Evolutionary conservation across 192 early-diverging fungal species (phyloP).

Genomic region (Mortierella alpina): DNA sequence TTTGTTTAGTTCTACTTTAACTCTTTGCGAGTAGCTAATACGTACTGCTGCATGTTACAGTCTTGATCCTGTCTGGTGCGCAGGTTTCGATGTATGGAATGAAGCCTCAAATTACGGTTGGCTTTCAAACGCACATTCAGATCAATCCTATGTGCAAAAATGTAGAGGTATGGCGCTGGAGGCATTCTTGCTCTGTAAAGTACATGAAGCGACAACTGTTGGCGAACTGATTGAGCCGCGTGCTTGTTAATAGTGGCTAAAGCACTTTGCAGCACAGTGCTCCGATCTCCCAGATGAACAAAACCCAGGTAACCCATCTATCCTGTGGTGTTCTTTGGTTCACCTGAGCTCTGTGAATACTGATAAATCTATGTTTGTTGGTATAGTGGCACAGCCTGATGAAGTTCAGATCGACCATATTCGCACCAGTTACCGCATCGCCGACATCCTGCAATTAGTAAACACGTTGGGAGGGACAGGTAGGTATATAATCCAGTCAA

Average conservation of each 20-base stretch:
- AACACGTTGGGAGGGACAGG: conserved; percentile 8
- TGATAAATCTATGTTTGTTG: neutral
- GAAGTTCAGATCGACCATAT: conserved; percentile 16
- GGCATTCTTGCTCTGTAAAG: neutral
- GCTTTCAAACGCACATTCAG: conserved; percentile 36
- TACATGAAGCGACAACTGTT: neutral
- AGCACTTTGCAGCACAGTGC: conserved; percentile 20
- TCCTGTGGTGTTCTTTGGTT: no score
- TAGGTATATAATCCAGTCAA: neutral
- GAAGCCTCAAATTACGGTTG: conserved; percentile 31
- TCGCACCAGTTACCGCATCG: conserved; percentile 11
- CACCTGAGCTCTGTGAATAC: neutral
- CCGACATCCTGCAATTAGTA: conserved; percentile 8
- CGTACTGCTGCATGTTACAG: neutral
- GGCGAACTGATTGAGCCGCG: neutral
- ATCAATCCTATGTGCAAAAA: conserved; percentile 43
- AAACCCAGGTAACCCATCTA: conserved; percentile 8
- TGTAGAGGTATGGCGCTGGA: conserved; percentile 20
- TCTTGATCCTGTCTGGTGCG: conserved; percentile 25
- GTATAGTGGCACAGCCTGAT: neutral
- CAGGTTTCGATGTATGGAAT: conserved; percentile 24
- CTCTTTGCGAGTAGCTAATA: neutral
- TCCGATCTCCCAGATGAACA: neutral
- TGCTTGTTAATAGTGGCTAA: conserved; percentile 31
- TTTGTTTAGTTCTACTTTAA: neutral